Evolutionary conservation across 176 grass and related monocot species (phyloP).

Genomic region (Oryza coarctata): DNA sequence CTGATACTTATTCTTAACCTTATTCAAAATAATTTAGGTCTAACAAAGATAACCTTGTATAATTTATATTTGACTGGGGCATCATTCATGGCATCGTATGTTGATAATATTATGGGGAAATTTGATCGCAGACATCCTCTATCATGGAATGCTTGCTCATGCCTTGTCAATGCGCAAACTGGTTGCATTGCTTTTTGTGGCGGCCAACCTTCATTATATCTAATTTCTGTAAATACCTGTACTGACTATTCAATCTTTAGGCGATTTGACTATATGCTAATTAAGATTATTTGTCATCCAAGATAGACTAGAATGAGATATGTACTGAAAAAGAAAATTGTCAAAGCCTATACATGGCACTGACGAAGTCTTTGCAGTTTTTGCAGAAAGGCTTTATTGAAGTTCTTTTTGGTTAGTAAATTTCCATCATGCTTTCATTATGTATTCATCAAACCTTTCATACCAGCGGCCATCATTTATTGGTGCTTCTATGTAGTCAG

Average conservation of each 20-base stretch:
- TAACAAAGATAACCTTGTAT: constrained; percentile 1
- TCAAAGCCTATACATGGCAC: neutral
- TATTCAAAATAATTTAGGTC: neutral
- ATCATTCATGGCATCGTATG: neutral
- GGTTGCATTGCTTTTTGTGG: neutral
- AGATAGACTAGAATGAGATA: neutral
- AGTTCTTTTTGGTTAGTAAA: neutral
- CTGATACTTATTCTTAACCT: neutral
- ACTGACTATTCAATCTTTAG: neutral
- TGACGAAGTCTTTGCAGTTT: neutral
- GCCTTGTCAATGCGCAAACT: neutral
- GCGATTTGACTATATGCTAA: neutral
- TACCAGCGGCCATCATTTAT: neutral
- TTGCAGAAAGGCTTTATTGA: constrained; percentile 4
- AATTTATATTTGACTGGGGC: neutral
- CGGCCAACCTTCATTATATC: neutral
- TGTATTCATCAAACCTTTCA: neutral
- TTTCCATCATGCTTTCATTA: neutral
- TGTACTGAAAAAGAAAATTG: neutral
- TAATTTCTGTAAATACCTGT: neutral
- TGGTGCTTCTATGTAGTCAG: neutral
- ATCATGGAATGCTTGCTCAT: constrained; percentile 10
- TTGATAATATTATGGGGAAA: neutral
- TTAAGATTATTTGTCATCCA: constrained; percentile 3
- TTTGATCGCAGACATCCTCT: neutral